phyloP scores from a whole-genome alignment of 768 basidiomycete species.

The Suillus plorans region DNA sequence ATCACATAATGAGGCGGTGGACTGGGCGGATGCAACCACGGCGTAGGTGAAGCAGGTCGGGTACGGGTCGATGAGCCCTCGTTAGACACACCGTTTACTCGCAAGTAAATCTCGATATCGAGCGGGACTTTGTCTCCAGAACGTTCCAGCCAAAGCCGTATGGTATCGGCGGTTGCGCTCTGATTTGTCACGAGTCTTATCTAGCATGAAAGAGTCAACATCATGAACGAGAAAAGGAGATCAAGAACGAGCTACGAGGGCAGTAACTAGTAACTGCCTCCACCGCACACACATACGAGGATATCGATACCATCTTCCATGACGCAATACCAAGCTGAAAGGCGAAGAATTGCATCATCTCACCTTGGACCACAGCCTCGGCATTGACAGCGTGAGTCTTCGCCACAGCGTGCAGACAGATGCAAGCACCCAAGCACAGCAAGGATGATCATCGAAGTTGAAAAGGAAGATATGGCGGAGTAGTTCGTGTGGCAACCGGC shows the following conservation, averaged over 20 bases:
- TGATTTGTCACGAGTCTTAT: slow-evolving; percentile 74
- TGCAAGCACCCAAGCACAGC: slow-evolving; percentile 73
- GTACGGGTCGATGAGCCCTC: slow-evolving; percentile 21
- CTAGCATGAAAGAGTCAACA: slow-evolving; percentile 34
- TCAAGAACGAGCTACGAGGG: slow-evolving; percentile 4
- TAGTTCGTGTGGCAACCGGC: slow-evolving; percentile 70
- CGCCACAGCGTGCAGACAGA: slow-evolving; percentile 71
- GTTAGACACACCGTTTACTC: slow-evolving; percentile 38
- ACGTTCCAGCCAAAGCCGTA: slow-evolving; percentile 81
- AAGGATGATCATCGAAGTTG: slow-evolving; percentile 69
- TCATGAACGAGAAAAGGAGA: neutral
- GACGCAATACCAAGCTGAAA: slow-evolving; percentile 8
- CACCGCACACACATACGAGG: neutral
- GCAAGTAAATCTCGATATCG: slow-evolving; percentile 79
- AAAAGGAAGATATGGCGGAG: slow-evolving; percentile 70
- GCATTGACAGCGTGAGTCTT: slow-evolving; percentile 61
- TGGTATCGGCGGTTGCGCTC: slow-evolving; percentile 70
- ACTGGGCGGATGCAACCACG: slow-evolving; percentile 29
- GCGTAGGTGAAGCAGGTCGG: slow-evolving; percentile 29
- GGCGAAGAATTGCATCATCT: slow-evolving; percentile 17
- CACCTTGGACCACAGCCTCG: slow-evolving; percentile 77
- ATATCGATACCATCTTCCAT: slow-evolving; percentile 5
- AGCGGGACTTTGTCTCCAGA: slow-evolving; percentile 69
- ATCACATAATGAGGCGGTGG: slow-evolving; percentile 41
- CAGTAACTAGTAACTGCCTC: neutral